Conservation (phyloP, 192 early-diverging fungal species). For the Dispira simplex region DNA sequence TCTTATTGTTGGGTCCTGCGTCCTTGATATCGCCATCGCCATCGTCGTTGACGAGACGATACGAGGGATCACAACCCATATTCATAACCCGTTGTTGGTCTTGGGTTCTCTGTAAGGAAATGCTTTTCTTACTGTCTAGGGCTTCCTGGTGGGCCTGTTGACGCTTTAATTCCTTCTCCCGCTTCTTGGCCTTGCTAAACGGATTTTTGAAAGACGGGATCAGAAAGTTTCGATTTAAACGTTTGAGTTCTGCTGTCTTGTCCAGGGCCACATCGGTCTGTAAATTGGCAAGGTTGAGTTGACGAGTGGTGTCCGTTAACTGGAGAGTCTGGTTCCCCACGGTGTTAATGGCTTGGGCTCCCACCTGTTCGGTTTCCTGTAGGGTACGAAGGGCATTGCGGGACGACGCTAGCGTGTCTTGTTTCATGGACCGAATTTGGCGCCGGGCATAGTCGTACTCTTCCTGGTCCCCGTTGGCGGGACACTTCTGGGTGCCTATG, state of each 20-base stretch:
- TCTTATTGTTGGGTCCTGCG: constrained; percentile 15
- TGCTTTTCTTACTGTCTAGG: constrained; percentile 26
- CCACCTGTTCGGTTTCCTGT: constrained; percentile 32
- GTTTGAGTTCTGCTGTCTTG: constrained; percentile 38
- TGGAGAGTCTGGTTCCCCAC: constrained; percentile 29
- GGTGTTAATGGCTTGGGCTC: constrained; percentile 33
- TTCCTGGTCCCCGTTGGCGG: constrained; percentile 29
- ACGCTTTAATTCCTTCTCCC: constrained; percentile 26
- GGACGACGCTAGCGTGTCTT: constrained; percentile 38
- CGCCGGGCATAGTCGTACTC: constrained; percentile 30
- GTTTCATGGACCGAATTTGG: constrained; percentile 33
- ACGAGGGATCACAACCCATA: not conserved
- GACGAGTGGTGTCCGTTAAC: constrained; percentile 19
- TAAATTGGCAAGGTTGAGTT: constrained; percentile 36
- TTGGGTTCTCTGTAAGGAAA: not conserved
- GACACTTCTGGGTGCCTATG: not conserved
- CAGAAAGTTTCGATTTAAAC: constrained; percentile 45
- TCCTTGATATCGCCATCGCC: not conserved
- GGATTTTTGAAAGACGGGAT: constrained; percentile 39
- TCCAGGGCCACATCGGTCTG: constrained; percentile 34
- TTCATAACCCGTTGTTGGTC: constrained; percentile 2
- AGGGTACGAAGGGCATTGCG: constrained; percentile 36
- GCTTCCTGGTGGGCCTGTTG: constrained; percentile 31
- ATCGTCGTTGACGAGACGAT: not conserved
- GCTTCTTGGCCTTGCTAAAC: constrained; percentile 31